Evolutionary conservation across 108 stramenopile species (phyloP), one percentile per base, ranked within the genome.

Genomic region (Nitzschia sp.): DNA sequence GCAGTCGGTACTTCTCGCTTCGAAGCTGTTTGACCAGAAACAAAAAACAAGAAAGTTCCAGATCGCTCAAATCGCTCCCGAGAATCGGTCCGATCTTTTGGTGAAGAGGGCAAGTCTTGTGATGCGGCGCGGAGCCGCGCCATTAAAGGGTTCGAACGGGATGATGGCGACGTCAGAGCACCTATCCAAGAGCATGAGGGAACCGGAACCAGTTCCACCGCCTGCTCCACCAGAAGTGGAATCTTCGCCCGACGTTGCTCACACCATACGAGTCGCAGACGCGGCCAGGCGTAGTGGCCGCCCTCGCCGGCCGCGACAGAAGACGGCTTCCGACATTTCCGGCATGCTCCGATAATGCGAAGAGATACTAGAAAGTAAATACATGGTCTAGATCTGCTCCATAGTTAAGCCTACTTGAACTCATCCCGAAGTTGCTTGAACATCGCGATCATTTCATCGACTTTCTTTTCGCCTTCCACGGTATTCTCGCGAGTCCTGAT

Each of bases 401-500:
- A 19, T 51, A 51, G 38, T 13, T 6, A 42, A 17, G 18, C 32
- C 64, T 72, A 72, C 36, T 72, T 54, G 45, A 57, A 72, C 54
- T 72, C 71, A 19, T 58, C 63, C 54, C 63, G 54, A 1, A 76
- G 68, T 47, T 83, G 63, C 78, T 91, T 85, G 31, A 94, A 71
- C 77, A 86, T 82, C 18, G 74, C 85, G 62, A 93, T 80, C 67
- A 96, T 76, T 25, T 94, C 93, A 15, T 90, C 90, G 3, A 96
- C 83, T 73, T 94, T 93, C 89, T 85, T 93, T 70, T 94, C 93
- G 49, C 96, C 96, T 62, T 94, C 85, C 8, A 90, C 91, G 71
- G 90, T 75, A 73, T 98, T 98, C 15, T 92, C 96, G 30, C 96
- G 79, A 29, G 93, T 97, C 59, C 98, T 91, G 26, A 97, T 86